Evolutionary conservation across 345 rosid genomes (phyloP), one percentile per base, ranked within the genome.

Genomic region (Linum tenue): DNA sequence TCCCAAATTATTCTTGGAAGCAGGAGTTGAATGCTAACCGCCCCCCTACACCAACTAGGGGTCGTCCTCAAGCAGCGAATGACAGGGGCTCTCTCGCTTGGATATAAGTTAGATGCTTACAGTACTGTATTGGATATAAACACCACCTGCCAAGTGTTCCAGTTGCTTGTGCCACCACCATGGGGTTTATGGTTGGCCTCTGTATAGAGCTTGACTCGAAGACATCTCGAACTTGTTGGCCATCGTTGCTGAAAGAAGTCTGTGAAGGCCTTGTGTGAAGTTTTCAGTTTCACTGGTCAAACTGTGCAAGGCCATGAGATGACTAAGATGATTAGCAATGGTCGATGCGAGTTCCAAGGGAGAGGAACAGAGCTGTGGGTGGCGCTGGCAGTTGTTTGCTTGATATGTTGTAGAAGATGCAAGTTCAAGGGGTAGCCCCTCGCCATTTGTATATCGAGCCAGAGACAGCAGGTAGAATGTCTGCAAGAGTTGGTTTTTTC

Each of bases 21-120:
- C 84, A 94, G 99, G 99, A 94, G 77, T 80, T 94, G 69, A 94
- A 94, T 59, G 97, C 95, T 56, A 90, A 90, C 70, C 75, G 99
- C 72, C 99, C 96, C 72, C 85, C 99, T 0, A 94, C 99, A 43
- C 97, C 97, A 61, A 88, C 97, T 1, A 80, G 99, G 82, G 96
- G 99, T 50, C 95, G 99, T 53, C 95, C 96, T 63, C 97, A 79
- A 76, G 84, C 69, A 65, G 64, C 90, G 62, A 89, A 83, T 42
- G 99, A 94, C 68, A 82, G 92, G 17, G 97, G 96, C 64, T 77
- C 96, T 72, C 90, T 86, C 59, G 99, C 96, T 63, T 94, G 95
- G 92, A 83, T 94, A 56, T 90, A 84, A 77, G 31, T 22, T 62
- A 72, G 66, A 69, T 39, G 62, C 57, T 56, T 64, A 50, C 42